Percentiles rank a stretch among this genome's conserved stretches.
Evolutionary conservation across 768 basidiomycete genomes (phyloP).

Genomic region (Fomitopsis serialis): DNA sequence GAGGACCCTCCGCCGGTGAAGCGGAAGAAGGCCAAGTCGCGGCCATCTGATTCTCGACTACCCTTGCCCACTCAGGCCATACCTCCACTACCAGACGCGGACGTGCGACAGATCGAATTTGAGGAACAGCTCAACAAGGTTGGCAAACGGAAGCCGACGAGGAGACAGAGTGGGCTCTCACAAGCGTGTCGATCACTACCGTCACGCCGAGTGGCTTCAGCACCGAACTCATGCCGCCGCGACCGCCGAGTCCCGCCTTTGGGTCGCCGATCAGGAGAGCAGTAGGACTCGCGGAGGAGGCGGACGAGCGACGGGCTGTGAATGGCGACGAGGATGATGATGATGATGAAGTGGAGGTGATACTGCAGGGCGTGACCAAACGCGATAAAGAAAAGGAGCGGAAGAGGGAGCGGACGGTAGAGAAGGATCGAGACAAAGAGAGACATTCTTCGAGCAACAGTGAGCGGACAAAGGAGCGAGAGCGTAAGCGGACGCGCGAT

Average conservation of each 20-base stretch:
- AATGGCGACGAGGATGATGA: constrained; percentile 26
- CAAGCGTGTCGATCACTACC: constrained; percentile 27
- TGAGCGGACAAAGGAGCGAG: constrained; percentile 29
- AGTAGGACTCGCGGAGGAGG: constrained; percentile 50
- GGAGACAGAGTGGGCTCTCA: constrained; percentile 53
- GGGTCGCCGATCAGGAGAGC: constrained; percentile 54
- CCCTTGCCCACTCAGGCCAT: constrained; percentile 41
- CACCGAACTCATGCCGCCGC: constrained; percentile 38
- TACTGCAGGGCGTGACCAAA: constrained; percentile 32
- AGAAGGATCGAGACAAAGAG: constrained; percentile 13
- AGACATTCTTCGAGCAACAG: constrained; percentile 5
- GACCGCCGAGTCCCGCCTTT: constrained; percentile 64
- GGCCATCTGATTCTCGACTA: constrained; percentile 43
- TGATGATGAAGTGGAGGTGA: constrained; percentile 30
- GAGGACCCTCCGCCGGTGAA: constrained; percentile 30
- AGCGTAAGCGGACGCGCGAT: constrained; percentile 33
- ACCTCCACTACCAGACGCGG: constrained; percentile 27
- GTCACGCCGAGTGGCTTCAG: constrained; percentile 21
- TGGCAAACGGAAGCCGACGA: constrained; percentile 30
- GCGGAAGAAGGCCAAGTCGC: constrained; percentile 42
- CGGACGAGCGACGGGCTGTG: constrained; percentile 45
- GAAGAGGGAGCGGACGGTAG: constrained; percentile 19
- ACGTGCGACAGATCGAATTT: constrained; percentile 23
- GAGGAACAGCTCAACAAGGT: constrained; percentile 27
- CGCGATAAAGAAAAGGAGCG: constrained; percentile 42